phyloP scores from a whole-genome alignment of 2,329 filamentous ascomycete genomes.

The Albophoma yamanashiensis region DNA sequence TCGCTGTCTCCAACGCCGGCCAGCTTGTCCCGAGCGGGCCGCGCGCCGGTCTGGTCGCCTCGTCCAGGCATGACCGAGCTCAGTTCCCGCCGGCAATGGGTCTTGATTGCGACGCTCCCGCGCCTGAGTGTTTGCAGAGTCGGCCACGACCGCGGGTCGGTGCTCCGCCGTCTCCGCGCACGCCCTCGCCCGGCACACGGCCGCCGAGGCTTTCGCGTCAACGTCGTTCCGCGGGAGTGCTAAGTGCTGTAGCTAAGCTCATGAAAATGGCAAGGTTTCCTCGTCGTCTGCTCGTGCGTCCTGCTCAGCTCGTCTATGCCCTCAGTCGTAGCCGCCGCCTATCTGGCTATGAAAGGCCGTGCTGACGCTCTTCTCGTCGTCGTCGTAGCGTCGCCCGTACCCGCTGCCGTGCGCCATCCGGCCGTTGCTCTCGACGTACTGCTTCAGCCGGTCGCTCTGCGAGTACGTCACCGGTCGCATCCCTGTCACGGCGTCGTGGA shows the following conservation, averaged over 20 bases:
- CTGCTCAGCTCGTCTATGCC: slow-evolving; percentile 9
- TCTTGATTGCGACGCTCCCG: background rate
- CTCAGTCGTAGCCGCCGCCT: slow-evolving; percentile 50
- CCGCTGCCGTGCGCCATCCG: slow-evolving; percentile 57
- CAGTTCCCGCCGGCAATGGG: background rate
- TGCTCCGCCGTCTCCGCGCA: background rate
- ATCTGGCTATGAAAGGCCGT: slow-evolving; percentile 96
- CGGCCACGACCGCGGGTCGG: background rate
- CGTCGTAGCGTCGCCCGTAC: slow-evolving; percentile 65
- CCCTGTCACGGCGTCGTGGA: slow-evolving; percentile 63
- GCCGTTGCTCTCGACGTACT: slow-evolving; percentile 81
- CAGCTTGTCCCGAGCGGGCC: background rate
- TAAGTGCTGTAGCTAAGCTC: background rate
- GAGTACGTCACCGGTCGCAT: slow-evolving; percentile 48
- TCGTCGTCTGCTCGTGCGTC: slow-evolving; percentile 16
- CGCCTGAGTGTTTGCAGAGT: background rate
- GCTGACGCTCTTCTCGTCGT: slow-evolving; percentile 91
- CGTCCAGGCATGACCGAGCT: background rate
- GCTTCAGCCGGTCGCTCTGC: slow-evolving; percentile 69
- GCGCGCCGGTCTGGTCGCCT: background rate
- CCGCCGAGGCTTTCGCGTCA: background rate
- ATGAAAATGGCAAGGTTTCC: slow-evolving; percentile 11
- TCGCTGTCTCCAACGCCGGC: background rate
- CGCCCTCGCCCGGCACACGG: background rate
- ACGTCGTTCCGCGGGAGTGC: background rate